Evolutionary conservation across 306 rosid species (phyloP), one percentile per base, ranked within the genome.

Genomic region (Pueraria montana): DNA sequence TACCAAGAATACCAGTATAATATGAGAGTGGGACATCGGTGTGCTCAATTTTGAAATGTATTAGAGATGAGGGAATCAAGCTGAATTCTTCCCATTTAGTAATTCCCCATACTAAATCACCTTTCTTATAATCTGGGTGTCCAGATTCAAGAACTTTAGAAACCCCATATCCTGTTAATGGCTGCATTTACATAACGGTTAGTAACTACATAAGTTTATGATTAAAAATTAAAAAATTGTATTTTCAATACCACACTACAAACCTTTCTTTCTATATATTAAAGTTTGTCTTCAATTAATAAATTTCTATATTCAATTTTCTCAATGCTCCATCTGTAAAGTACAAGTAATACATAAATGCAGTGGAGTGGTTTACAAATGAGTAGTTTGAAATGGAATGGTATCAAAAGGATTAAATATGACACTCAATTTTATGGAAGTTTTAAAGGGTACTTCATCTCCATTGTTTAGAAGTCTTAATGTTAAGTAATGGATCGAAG

Each of bases 31-130:
- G 89, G 1, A 80, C 84, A 79, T 77, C 78, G 0, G 84, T 77
- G 43, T 83, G 79, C 27, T 55, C 61, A 43, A 88, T 86, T 66
- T 86, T 83, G 82, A 73, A 68, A 8, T 8, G 34, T 10, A 32
- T 46, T 17, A 18, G 55, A 10, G 66, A 11, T 20, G 78, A 5
- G 3, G 83, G 55, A 23, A 89, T 24, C 3, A 84, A 48, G 46
- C 83, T 84, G 32, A 74, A 86, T 3, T 84, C 89, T 49, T 89
- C 88, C 87, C 89, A 89, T 4, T 30, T 63, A 2, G 88, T 79
- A 0, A 16, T 0, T 13, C 89, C 88, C 88, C 86, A 89, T 4
- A 89, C 79, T 13, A 89, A 79, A 65, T 86, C 91, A 21, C 87
- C 88, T 84, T 72, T 18, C 48, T 79, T 84, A 1, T 78, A 86